Conservation (phyloP, 768 basidiomycete species). For the Pulveroboletus frians region DNA sequence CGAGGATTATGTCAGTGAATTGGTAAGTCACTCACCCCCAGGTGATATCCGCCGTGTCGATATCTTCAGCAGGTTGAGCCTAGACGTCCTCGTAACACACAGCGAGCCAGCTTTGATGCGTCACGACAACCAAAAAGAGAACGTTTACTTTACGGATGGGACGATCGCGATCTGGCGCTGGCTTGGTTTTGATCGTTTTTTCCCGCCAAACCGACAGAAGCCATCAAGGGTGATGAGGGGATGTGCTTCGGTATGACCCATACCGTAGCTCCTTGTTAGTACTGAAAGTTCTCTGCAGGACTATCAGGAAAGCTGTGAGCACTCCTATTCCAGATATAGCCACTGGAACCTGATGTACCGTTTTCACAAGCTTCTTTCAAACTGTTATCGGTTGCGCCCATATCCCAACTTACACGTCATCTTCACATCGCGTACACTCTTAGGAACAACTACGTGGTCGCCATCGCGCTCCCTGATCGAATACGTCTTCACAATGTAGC, state of each 20-base stretch:
- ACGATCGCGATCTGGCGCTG: slow-evolving; percentile 62
- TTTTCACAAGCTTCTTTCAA: slow-evolving; percentile 56
- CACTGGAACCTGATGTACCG: slow-evolving; percentile 2
- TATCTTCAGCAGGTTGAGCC: slow-evolving; percentile 41
- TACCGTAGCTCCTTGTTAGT: not conserved
- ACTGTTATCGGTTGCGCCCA: slow-evolving; percentile 45
- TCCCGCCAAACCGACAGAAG: slow-evolving; percentile 40
- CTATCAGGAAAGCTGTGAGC: slow-evolving; percentile 70
- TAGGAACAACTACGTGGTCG: slow-evolving; percentile 49
- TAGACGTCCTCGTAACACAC: slow-evolving; percentile 52
- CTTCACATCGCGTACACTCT: slow-evolving; percentile 42
- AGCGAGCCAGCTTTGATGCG: slow-evolving; percentile 50
- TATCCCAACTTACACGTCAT: slow-evolving; percentile 34
- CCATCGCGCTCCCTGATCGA: slow-evolving; percentile 38
- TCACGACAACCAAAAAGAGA: slow-evolving; percentile 16
- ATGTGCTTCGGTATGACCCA: slow-evolving; percentile 50
- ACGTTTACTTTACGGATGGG: slow-evolving; percentile 39
- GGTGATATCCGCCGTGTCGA: not conserved
- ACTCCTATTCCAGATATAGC: not conserved
- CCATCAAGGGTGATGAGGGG: slow-evolving; percentile 44
- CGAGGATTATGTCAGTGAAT: slow-evolving; percentile 55
- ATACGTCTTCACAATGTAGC: slow-evolving; percentile 45
- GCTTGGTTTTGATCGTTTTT: slow-evolving; percentile 62
- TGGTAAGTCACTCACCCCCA: slow-evolving; percentile 40
- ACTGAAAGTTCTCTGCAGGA: slow-evolving; percentile 42